Conservation (phyloP, 2,329 filamentous ascomycete genomes). For the Cladosporium velox region DNA sequence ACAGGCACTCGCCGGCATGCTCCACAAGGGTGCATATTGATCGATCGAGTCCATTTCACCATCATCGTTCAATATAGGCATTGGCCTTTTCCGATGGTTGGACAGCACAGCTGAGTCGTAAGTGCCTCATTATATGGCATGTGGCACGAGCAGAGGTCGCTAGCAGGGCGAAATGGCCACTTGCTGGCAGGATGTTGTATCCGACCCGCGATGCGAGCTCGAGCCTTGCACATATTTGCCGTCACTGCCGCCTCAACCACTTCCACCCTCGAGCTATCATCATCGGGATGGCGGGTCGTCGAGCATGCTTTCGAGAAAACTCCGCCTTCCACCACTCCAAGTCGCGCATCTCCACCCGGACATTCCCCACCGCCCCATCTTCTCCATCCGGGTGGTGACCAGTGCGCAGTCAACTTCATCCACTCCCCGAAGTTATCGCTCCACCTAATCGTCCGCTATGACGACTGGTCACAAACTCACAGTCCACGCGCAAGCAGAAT, state of each 20-base stretch:
- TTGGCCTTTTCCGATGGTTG: neutral
- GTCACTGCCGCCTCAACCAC: constrained; percentile 6
- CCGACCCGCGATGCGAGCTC: neutral
- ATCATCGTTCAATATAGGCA: neutral
- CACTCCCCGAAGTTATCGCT: constrained; percentile 13
- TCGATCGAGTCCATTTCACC: neutral
- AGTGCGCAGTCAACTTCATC: constrained; percentile 6
- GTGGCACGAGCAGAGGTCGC: neutral
- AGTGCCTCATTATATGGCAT: neutral
- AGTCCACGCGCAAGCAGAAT: neutral
- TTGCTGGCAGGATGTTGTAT: neutral
- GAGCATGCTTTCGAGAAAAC: constrained; percentile 1
- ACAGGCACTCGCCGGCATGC: neutral
- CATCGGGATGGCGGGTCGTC: neutral
- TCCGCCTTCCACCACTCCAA: constrained; percentile 14
- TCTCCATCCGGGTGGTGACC: neutral
- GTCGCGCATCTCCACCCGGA: constrained; percentile 4
- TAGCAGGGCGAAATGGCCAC: neutral
- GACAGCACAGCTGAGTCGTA: neutral
- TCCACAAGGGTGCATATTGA: neutral
- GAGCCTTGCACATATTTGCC: neutral
- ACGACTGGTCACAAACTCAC: constrained; percentile 7
- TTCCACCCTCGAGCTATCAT: neutral
- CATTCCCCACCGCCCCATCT: neutral
- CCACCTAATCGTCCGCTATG: constrained; percentile 2